phyloP scores from a whole-genome alignment of 2,329 filamentous ascomycete genomes.

The Tolypocladium amazonense region DNA sequence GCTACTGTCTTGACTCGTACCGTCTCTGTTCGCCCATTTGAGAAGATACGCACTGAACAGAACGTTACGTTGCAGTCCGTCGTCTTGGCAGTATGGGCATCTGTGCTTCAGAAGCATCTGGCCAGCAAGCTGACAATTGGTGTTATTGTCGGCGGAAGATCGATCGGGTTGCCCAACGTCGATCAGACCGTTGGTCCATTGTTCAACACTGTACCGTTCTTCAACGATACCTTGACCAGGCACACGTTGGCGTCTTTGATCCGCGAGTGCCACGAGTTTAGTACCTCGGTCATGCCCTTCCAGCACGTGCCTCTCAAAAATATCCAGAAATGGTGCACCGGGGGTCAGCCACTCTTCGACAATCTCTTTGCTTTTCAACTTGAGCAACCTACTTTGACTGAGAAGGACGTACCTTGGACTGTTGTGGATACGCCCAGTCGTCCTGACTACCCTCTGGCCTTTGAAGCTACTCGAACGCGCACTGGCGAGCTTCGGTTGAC shows the following conservation, averaged over 20 bases:
- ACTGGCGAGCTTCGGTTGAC: constrained; percentile 41
- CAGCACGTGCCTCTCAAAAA: constrained; percentile 65
- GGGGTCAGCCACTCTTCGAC: constrained; percentile 58
- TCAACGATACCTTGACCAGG: constrained; percentile 29
- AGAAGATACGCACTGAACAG: constrained; percentile 43
- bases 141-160: constrained; percentile 68
- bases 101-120: constrained; percentile 44
- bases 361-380: constrained; percentile 74
- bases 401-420: constrained; percentile 40
- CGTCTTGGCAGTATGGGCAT: constrained; percentile 64
- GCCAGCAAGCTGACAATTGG: constrained; percentile 48
- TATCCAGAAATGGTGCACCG: constrained; percentile 68
- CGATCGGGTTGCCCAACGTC: constrained; percentile 54
- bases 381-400: constrained; percentile 18
- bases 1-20: constrained; percentile 7
- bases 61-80: constrained; percentile 72
- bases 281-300: constrained; percentile 55
- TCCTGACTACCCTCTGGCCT: constrained; percentile 65
- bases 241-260: constrained; percentile 52
- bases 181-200: constrained; percentile 68
- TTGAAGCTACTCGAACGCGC: constrained; percentile 54
- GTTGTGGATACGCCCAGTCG: constrained; percentile 33
- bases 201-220: constrained; percentile 81
- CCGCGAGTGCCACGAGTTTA: constrained; percentile 58
- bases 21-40: constrained; percentile 32